phyloP scores from a whole-genome alignment of 208 protist species.

The Kentomonas sorsogonicus region DNA sequence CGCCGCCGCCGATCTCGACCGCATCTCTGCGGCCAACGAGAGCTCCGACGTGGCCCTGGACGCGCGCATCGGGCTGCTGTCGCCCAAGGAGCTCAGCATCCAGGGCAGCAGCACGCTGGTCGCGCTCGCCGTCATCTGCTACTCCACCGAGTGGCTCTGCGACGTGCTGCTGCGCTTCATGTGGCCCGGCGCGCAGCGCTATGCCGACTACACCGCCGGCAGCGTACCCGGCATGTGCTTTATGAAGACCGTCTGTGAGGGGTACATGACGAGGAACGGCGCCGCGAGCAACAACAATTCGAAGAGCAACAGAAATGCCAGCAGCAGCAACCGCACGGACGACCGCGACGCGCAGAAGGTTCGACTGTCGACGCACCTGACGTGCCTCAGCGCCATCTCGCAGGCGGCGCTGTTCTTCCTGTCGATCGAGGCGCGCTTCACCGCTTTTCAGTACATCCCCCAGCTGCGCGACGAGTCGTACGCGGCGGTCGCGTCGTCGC shows the following conservation, averaged over 20 bases:
- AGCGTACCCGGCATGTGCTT: constrained; percentile 50
- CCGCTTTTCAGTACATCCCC: constrained; percentile 74
- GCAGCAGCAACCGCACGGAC: not conserved
- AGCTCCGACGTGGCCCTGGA: constrained; percentile 19
- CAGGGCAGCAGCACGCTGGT: constrained; percentile 59
- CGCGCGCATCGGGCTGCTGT: constrained; percentile 33
- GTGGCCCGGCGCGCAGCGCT: constrained; percentile 20
- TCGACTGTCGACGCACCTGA: constrained; percentile 49
- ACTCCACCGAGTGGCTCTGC: constrained; percentile 80
- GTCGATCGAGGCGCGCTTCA: constrained; percentile 72
- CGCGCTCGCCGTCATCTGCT: constrained; percentile 60
- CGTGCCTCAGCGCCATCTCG: constrained; percentile 61
- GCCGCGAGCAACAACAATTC: not conserved
- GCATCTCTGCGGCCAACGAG: not conserved
- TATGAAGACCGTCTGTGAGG: constrained; percentile 10
- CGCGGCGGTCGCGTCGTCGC: constrained; percentile 52
- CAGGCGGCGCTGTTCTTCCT: constrained; percentile 80
- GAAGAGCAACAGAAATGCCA: not conserved
- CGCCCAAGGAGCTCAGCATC: constrained; percentile 49
- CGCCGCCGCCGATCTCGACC: not conserved
- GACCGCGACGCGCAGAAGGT: constrained; percentile 10
- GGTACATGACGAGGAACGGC: not conserved
- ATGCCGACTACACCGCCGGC: constrained; percentile 33
- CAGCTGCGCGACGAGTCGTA: constrained; percentile 86
- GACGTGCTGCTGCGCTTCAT: constrained; percentile 35